These are phyloP conservation scores for Phoma sp. DNA, from an alignment of 2,329 filamentous ascomycete genomes.

Conservation along the genomic window DNA sequence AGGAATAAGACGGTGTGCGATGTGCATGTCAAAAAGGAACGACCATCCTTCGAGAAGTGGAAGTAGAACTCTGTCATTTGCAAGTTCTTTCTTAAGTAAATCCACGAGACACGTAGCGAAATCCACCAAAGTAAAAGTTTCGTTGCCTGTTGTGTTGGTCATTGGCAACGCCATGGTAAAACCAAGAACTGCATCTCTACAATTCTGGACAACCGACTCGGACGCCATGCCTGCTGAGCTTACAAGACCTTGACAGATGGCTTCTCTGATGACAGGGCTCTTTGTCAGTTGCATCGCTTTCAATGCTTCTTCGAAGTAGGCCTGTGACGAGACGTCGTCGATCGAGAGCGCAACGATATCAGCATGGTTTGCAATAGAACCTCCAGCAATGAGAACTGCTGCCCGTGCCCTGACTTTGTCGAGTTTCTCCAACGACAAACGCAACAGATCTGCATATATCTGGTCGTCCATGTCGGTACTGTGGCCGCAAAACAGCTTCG, in stretches of 20 bases:
- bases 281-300: slow-evolving; percentile 21
- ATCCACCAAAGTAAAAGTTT: slow-evolving; percentile 31
- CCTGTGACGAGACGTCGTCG: slow-evolving; percentile 61
- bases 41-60: slow-evolving; percentile 78
- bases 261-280: slow-evolving; percentile 26
- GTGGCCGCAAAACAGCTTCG: slow-evolving; percentile 21
- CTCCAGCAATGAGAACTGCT: slow-evolving; percentile 24
- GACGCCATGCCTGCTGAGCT: slow-evolving; percentile 80
- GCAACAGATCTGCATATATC: slow-evolving; percentile 57
- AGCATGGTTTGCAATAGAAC: slow-evolving; percentile 9
- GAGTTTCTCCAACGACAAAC: slow-evolving; percentile 85
- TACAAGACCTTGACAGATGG: slow-evolving; percentile 70
- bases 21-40: slow-evolving; percentile 65
- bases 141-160: not conserved
- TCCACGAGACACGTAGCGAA: slow-evolving; percentile 34
- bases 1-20: slow-evolving; percentile 48
- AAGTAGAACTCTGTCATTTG: slow-evolving; percentile 72
- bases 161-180: slow-evolving; percentile 40
- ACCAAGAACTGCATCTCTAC: slow-evolving; percentile 67
- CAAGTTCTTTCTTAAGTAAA: slow-evolving; percentile 38
- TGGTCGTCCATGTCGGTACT: slow-evolving; percentile 20
- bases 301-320: slow-evolving; percentile 65
- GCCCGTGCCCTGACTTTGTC: slow-evolving; percentile 73
- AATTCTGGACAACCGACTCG: slow-evolving; percentile 73
- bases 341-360: slow-evolving; percentile 11